Evolutionary conservation across 768 basidiomycete species (phyloP).

Genomic region (Boletus reticuloceps): DNA sequence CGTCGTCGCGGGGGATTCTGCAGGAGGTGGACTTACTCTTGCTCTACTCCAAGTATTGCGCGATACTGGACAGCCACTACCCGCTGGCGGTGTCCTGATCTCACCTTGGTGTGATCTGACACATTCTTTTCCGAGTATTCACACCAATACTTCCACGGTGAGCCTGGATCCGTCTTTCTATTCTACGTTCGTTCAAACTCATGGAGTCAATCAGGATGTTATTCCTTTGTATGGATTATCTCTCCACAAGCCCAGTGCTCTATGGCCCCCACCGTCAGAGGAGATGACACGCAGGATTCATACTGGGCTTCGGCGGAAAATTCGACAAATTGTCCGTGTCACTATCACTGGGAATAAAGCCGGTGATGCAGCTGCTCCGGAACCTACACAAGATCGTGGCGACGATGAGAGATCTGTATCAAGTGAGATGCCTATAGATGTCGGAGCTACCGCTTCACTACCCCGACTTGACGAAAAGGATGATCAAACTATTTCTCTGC

Average conservation of each 20-base stretch:
- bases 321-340: conserved; percentile 52
- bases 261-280: conserved; percentile 75
- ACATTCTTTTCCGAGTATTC: conserved; percentile 89
- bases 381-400: conserved; percentile 5
- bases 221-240: conserved; percentile 75
- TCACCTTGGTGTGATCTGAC: conserved; percentile 95
- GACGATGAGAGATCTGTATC: conserved; percentile 16
- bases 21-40: conserved; percentile 84
- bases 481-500: conserved; percentile 45
- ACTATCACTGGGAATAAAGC: conserved; percentile 22
- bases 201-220: conserved; percentile 55
- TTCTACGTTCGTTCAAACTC: background rate
- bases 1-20: conserved; percentile 87
- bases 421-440: conserved; percentile 39
- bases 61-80: conserved; percentile 75
- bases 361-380: background rate
- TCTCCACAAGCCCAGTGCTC: conserved; percentile 71
- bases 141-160: conserved; percentile 82
- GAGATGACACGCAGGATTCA: conserved; percentile 59
- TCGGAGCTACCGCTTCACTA: conserved; percentile 47
- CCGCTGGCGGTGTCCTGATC: conserved; percentile 86
- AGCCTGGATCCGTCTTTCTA: conserved; percentile 13
- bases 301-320: conserved; percentile 54
- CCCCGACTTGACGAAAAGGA: conserved; percentile 37
- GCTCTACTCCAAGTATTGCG: conserved; percentile 86